Conservation (phyloP, 257 asterid genomes). For the Solanum chiquidenum region DNA sequence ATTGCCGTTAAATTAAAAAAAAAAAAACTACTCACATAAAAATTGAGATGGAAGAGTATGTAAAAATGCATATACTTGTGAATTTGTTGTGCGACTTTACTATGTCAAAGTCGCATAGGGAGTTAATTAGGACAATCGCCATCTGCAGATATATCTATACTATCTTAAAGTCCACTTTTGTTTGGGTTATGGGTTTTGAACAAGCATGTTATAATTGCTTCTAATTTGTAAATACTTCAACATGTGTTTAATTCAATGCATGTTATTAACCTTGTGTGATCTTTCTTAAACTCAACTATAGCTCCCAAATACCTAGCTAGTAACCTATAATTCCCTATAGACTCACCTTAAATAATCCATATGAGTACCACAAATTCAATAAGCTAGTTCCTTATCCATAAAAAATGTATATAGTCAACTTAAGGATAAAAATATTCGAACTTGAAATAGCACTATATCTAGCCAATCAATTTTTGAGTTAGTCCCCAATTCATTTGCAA, state of each 20-base stretch:
- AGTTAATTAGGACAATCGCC: neutral
- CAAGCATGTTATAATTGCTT: neutral
- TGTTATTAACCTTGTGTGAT: neutral
- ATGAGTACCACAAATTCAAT: neutral
- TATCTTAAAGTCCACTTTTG: neutral
- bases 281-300: neutral
- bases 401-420: neutral
- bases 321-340: neutral
- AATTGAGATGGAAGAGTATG: neutral
- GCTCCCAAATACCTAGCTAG: neutral
- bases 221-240: neutral
- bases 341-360: neutral
- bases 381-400: neutral
- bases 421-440: neutral
- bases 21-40: neutral
- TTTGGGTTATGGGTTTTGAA: neutral
- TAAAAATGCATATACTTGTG: neutral
- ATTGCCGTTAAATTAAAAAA: too few relatives aligned
- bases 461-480: neutral
- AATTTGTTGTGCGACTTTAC: neutral
- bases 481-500: neutral
- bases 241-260: neutral
- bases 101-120: neutral
- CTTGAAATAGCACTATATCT: neutral
- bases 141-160: neutral